Evolutionary conservation across 805 yeast genomes (phyloP).

Genomic region (Metschnikowia corniflorae): DNA sequence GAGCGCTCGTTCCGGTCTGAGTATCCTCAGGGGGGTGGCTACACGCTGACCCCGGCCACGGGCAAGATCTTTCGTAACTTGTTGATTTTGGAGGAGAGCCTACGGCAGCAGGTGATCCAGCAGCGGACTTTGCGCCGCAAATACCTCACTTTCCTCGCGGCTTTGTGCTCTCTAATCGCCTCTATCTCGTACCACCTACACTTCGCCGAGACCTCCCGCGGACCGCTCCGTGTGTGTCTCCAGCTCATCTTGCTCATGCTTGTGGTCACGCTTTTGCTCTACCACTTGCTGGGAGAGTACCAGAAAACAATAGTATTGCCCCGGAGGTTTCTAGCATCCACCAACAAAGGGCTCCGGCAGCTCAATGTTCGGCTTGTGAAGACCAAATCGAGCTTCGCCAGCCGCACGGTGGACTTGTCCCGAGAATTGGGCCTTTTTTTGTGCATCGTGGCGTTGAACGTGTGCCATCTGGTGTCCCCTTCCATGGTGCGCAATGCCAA

Average conservation of each 20-base stretch:
- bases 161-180: constrained; percentile 39
- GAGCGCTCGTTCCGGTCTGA: constrained; percentile 17
- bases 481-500: constrained; percentile 26
- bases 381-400: constrained; percentile 40
- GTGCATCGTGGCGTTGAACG: constrained; percentile 26
- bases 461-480: constrained; percentile 36
- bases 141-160: constrained; percentile 50
- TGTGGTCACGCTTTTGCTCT: constrained; percentile 65
- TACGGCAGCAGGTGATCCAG: constrained; percentile 75
- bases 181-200: constrained; percentile 38
- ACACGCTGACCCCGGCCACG: constrained; percentile 41
- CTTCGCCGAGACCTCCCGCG: constrained; percentile 20
- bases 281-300: constrained; percentile 88
- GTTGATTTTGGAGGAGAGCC: constrained; percentile 78
- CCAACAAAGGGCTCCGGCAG: constrained; percentile 87
- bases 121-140: constrained; percentile 64
- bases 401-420: constrained; percentile 31
- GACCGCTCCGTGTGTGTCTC: constrained; percentile 31
- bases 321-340: constrained; percentile 68
- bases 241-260: constrained; percentile 61
- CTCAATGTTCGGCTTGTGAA: constrained; percentile 75
- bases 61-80: constrained; percentile 80
- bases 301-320: constrained; percentile 80
- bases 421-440: constrained; percentile 34
- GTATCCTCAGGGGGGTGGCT: constrained; percentile 16